Base-by-base conservation (phyloP, 208 protist genomes). In the Endotrypanum monterogeii region DNA sequence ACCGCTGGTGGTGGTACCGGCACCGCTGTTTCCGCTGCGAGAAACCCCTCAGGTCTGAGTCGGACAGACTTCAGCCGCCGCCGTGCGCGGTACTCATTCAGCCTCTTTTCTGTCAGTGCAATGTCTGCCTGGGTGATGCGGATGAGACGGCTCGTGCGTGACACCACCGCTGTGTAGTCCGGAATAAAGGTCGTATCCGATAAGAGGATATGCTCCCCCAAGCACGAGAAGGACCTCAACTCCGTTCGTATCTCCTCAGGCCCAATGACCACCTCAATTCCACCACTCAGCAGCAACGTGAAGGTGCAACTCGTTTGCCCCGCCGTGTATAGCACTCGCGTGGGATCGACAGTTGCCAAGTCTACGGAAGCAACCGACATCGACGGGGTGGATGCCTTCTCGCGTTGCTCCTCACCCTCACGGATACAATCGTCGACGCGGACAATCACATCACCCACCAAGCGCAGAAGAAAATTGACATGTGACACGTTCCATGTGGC, bases 231-330 rank as follows among this genome's bases (percentile, higher is more conserved):
- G 61, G 89, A 90, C n/a, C 83, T 80, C 56, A 91, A 69, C 78
- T 92, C 87, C 20, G 85, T 84, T 48, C 61, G 51, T 41, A 95
- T 71, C 32, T 55, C 69, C 16, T 86, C 89, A 11, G 37, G 30
- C 6, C 75, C 79, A 3, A 89, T 35, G 9, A 55, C 48, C n/a
- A 94, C 54, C 12, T 67, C 73, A 41, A 92, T 66, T 9, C 83
- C 86, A 50, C 91, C 91, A 68, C 89, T 88, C 18, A 95, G 76
- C 9, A 95, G n/a, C 20, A 94, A 71, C 28, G 89, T 95, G 67
- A 92, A 94, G 23, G 73, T 62, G 52, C 65, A 72, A 41, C 79
- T 78, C 1, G 73, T 67, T 51, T 81, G 51, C 1, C 84, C 86
- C 8, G 73, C 60, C n/a, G 48, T 54, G 60, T 94, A 95, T 30